phyloP scores from a whole-genome alignment of 75 land plant genomes.

The Pinus tabuliformis region DNA sequence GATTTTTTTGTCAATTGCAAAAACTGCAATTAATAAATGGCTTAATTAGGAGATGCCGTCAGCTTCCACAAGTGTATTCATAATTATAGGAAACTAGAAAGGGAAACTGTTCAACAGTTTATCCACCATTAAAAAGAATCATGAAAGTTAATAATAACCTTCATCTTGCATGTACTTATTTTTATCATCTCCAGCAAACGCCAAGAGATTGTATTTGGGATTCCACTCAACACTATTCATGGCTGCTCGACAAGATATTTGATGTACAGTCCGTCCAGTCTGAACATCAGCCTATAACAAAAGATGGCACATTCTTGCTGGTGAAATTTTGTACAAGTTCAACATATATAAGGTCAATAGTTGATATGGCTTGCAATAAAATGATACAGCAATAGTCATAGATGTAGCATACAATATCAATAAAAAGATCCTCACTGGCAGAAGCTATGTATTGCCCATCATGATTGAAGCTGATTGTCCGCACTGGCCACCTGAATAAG shows the following conservation, averaged over 20 bases:
- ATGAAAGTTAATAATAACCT: constrained; percentile 39
- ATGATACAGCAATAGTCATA: neutral
- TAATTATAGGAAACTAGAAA: constrained; percentile 1
- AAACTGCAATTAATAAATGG: neutral
- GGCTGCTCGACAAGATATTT: constrained; percentile 93
- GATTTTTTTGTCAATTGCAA: neutral
- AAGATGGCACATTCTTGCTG: neutral
- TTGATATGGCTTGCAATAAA: constrained; percentile 2
- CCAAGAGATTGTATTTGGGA: constrained; percentile 87
- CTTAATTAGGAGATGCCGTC: neutral
- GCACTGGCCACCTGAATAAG: constrained; percentile 86
- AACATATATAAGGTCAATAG: neutral
- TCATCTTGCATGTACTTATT: constrained; percentile 94
- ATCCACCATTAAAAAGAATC: neutral
- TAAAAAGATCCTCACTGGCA: constrained; percentile 96
- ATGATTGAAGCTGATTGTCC: constrained; percentile 92
- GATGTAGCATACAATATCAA: constrained; percentile 75
- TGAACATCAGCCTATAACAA: constrained; percentile 75
- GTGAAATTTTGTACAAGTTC: neutral
- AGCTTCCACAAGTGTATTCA: neutral
- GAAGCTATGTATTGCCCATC: constrained; percentile 97
- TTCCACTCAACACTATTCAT: constrained; percentile 99
- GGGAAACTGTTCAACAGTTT: neutral
- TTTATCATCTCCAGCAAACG: constrained; percentile 99
- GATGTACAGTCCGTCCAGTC: constrained; percentile 86